Evolutionary conservation across 192 early-diverging fungal genomes (phyloP).

Genomic region (Coemansia sp.): DNA sequence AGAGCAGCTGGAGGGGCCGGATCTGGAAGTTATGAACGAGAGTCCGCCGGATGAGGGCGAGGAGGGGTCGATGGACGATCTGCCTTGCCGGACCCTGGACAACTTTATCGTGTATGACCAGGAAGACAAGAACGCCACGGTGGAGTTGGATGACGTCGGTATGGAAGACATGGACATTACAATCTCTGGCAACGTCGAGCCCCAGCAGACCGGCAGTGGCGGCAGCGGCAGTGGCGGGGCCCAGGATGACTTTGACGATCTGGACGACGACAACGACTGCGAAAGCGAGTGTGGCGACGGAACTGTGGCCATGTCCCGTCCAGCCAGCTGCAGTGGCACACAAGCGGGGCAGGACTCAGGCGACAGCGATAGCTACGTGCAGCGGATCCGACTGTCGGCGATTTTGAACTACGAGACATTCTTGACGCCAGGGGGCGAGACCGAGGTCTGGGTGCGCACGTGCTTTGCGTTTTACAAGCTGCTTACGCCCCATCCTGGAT

Average conservation of each 20-base stretch:
- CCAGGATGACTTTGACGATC: slow-evolving; percentile 24
- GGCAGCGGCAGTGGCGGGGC: slow-evolving; percentile 32
- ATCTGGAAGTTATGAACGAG: slow-evolving; percentile 48
- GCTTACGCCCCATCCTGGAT: slow-evolving; percentile 27
- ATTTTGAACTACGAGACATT: slow-evolving; percentile 41
- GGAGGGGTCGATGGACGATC: slow-evolving; percentile 13
- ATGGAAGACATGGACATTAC: slow-evolving; percentile 37
- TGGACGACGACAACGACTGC: slow-evolving; percentile 14
- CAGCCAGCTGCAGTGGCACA: neutral
- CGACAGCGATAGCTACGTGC: slow-evolving; percentile 1
- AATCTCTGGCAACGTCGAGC: slow-evolving; percentile 47
- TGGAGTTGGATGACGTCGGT: slow-evolving; percentile 47
- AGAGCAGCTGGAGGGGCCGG: slow-evolving; percentile 29
- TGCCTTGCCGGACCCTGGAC: slow-evolving; percentile 50
- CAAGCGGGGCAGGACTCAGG: neutral
- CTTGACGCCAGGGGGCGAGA: slow-evolving; percentile 10
- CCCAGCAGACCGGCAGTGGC: slow-evolving; percentile 17
- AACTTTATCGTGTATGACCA: slow-evolving; percentile 53
- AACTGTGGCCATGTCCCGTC: neutral
- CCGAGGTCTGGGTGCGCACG: slow-evolving; percentile 45
- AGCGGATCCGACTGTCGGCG: slow-evolving; percentile 40
- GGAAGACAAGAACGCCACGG: slow-evolving; percentile 16
- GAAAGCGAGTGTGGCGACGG: neutral
- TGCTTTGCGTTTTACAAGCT: slow-evolving; percentile 49
- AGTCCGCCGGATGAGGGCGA: slow-evolving; percentile 10